Conservation (phyloP, 805 yeast species). For the Myxozyma sirexii region DNA sequence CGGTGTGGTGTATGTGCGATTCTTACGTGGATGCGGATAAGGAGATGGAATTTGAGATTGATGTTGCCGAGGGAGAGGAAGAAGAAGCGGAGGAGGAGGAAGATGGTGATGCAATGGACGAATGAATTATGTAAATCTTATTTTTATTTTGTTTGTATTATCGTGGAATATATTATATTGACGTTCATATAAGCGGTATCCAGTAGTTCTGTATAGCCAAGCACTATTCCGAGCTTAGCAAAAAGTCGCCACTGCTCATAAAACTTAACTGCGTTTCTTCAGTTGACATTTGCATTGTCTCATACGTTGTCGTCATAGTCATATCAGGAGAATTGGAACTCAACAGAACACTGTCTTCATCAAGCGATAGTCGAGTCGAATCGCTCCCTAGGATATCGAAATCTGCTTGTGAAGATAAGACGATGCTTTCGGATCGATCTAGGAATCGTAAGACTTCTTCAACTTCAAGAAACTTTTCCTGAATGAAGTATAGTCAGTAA, state of each 20-base stretch:
- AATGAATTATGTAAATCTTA: constrained; percentile 4
- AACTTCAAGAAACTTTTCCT: constrained; percentile 13
- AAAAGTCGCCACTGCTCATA: too few species aligned
- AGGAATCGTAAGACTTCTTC: background rate
- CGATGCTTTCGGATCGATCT: background rate
- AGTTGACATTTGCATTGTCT: background rate
- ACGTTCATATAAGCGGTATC: too few species aligned
- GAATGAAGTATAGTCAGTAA: background rate
- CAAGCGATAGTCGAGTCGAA: constrained; percentile 1
- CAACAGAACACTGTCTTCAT: background rate
- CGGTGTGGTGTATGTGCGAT: constrained; percentile 87
- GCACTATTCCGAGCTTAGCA: too few species aligned
- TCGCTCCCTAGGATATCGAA: background rate
- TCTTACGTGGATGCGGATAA: constrained; percentile 92
- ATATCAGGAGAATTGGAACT: background rate
- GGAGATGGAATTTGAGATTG: constrained; percentile 59
- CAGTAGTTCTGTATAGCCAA: too few species aligned
- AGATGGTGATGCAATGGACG: constrained; percentile 18
- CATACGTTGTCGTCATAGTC: background rate
- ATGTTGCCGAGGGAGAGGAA: constrained; percentile 37
- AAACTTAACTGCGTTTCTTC: background rate
- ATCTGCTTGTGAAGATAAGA: background rate
- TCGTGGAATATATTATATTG: background rate
- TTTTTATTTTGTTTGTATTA: background rate
- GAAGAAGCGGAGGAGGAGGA: constrained; percentile 36